Percentiles rank a stretch among this genome's conserved stretches.
phyloP scores from a whole-genome alignment of 2,329 filamentous ascomycete genomes.

The Atkinsonella texensis region DNA sequence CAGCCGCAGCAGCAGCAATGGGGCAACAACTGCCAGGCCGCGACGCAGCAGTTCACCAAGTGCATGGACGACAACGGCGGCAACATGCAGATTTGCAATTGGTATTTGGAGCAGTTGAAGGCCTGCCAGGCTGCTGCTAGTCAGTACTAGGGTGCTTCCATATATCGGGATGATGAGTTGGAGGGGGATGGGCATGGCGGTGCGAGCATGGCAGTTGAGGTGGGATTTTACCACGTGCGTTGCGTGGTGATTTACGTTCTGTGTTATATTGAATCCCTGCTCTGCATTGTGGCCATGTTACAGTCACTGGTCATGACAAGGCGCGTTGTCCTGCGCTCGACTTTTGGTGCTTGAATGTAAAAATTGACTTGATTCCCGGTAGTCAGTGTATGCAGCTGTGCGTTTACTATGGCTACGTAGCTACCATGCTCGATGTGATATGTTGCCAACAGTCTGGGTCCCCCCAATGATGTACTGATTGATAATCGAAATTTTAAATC shows the following conservation, averaged over 20 bases:
- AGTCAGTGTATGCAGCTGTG: too few relatives aligned
- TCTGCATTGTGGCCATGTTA: constrained; percentile 9
- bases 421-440: too few relatives aligned
- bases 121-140: constrained; percentile 69
- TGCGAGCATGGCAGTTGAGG: too few relatives aligned
- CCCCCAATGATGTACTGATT: not conserved
- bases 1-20: constrained; percentile 41
- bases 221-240: not conserved
- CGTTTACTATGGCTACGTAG: too few relatives aligned
- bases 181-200: not conserved
- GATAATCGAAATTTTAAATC: not conserved
- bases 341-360: not conserved
- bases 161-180: constrained; percentile 1
- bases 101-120: constrained; percentile 97
- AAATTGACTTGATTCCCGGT: too few relatives aligned
- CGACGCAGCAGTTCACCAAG: constrained; percentile 77
- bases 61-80: constrained; percentile 95
- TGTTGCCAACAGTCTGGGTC: too few relatives aligned
- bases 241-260: constrained; percentile 8
- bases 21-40: constrained; percentile 59
- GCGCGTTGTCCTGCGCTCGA: not conserved
- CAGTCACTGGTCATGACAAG: not conserved
- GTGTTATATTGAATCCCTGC: constrained; percentile 19
- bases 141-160: constrained; percentile 45
- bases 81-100: constrained; percentile 90